Evolutionary conservation across 108 stramenopile genomes (phyloP), one percentile per base, ranked within the genome.

Genomic region (Nitzschia putrida): DNA sequence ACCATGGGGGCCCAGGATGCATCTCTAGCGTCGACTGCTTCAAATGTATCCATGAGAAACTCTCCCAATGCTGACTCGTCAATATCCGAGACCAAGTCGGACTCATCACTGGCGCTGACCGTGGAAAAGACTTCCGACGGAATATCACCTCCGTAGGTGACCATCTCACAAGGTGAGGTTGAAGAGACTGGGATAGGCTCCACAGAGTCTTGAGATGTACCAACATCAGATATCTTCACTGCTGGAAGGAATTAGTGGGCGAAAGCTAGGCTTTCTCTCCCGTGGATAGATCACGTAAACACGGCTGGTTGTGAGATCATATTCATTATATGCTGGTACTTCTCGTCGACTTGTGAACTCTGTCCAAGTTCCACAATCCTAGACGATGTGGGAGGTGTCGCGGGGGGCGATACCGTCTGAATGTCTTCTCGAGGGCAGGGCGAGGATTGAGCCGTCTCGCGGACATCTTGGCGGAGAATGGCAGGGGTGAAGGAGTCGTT

Each of bases 281-380:
- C 25, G 11, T 5, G 54, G 41, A 29, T 68, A 53, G 58, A 78
- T 80, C 72, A 67, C 65, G 74, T 73, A 49, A 73, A 83, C 57
- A 79, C 83, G 64, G 57, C 76, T 58, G 83, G 83, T 84, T 78
- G 78, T 72, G 75, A 74, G 76, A 83, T 83, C 78, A 68, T 78
- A 49, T 61, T 66, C 43, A 71, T 81, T 81, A 81, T 72, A 68
- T 81, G 74, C 66, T 71, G 64, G 18, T 61, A 55, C 41, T 79
- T 67, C 67, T 67, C 61, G 26, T 64, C 53, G 52, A 44, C 29
- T 41, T 53, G 43, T 29, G 24, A 49, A 29, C 61, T 57, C 38
- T 49, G 39, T 50, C 42, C 68, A 37, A 20, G 14, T 40, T 63
- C 61, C 23, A 37, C 40, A 39, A 63, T 21, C 38, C 47, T 50